phyloP scores from a whole-genome alignment of 306 rosid genomes.

The Trifolium pratense region DNA sequence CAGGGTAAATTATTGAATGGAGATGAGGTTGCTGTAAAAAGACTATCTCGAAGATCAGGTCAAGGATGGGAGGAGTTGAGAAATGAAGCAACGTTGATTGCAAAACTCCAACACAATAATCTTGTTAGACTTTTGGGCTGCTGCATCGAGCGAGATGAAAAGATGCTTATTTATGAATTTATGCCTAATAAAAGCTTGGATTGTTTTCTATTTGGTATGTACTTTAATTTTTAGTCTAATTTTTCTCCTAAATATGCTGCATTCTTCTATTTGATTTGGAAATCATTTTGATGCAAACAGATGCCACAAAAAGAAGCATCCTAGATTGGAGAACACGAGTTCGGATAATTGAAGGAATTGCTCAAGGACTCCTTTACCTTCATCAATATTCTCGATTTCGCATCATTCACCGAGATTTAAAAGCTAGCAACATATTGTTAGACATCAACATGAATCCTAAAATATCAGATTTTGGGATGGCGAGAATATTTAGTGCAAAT shows the following conservation, averaged over 20 bases:
- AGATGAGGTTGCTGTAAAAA: constrained; percentile 48
- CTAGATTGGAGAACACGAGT: neutral
- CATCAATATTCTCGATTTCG: constrained; percentile 41
- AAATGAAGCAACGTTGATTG: constrained; percentile 45
- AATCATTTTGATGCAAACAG: neutral
- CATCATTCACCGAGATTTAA: constrained; percentile 43
- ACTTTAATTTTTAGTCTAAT: too few species aligned
- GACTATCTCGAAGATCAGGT: constrained; percentile 45
- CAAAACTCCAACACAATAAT: constrained; percentile 52
- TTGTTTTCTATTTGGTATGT: constrained; percentile 41
- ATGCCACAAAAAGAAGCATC: neutral
- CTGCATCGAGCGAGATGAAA: constrained; percentile 7
- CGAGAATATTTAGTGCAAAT: constrained; percentile 37
- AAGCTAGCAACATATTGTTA: constrained; percentile 43
- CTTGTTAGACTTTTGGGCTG: constrained; percentile 35
- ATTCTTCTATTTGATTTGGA: too few species aligned
- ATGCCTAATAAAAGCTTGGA: constrained; percentile 45
- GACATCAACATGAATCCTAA: constrained; percentile 2
- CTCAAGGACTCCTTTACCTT: constrained; percentile 48
- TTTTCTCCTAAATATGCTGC: too few species aligned
- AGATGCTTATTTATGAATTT: constrained; percentile 4
- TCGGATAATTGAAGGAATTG: neutral
- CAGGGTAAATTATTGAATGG: constrained; percentile 44
- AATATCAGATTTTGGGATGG: constrained; percentile 13
- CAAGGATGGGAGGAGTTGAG: constrained; percentile 53